phyloP scores from a whole-genome alignment of 106 monocot species.

The Iris macrosiphon region DNA sequence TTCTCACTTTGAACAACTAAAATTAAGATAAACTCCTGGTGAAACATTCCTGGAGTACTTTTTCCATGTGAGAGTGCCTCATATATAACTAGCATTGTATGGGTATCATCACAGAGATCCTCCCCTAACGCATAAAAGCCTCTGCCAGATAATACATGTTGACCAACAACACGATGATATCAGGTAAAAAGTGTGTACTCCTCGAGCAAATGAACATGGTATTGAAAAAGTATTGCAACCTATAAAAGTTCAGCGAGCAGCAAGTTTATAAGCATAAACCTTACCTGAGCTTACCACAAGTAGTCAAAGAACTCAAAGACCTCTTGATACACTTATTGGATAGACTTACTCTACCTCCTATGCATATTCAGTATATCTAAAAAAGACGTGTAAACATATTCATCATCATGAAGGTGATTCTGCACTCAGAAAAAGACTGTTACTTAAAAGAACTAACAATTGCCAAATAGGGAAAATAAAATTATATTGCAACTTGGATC shows the following conservation, averaged over 20 bases:
- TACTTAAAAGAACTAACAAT: neutral
- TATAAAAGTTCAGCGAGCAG: constrained; percentile 9
- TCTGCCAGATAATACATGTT: constrained; percentile 44
- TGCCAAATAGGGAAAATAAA: too few species aligned
- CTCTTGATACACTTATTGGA: constrained; percentile 89
- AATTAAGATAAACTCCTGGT: too few species aligned
- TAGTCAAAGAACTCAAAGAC: constrained; percentile 15
- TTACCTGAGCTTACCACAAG: constrained; percentile 4
- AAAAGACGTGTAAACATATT: constrained; percentile 89
- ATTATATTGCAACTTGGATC: too few species aligned
- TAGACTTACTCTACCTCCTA: constrained; percentile 77
- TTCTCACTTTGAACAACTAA: too few species aligned
- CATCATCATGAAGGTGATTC: constrained; percentile 89
- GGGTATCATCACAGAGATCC: constrained; percentile 37
- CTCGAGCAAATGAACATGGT: constrained; percentile 74
- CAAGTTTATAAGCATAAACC: neutral
- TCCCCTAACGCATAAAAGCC: constrained; percentile 42
- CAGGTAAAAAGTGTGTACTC: too few species aligned
- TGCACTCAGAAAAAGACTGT: constrained; percentile 23
- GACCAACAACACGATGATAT: constrained; percentile 32
- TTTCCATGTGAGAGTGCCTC: constrained; percentile 31
- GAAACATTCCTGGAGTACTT: constrained; percentile 15
- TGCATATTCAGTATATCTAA: constrained; percentile 98
- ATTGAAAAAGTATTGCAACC: constrained; percentile 67
- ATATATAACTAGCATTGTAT: too few species aligned